Base-by-base conservation (phyloP, 2,329 filamentous ascomycete genomes). In the Fusarium burgessii region DNA sequence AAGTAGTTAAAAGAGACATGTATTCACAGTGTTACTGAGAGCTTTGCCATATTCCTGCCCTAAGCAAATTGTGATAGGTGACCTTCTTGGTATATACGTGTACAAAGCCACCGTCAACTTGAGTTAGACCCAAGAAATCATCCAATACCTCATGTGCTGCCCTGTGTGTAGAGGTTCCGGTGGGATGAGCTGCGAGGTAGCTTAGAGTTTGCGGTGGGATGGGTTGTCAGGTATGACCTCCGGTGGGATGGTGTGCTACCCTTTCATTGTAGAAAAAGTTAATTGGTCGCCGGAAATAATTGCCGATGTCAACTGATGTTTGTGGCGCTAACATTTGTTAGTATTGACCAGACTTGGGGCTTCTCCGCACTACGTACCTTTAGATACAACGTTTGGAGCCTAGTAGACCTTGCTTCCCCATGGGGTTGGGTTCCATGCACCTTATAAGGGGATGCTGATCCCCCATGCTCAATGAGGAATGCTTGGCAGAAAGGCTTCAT, bases 211-310 rank as follows among this genome's bases (percentile, higher is more conserved):
- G 17, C 47, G 32, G 32, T 51, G 47, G 47, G 47, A 51, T 11
- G 6, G 6, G 12, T 2, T 15, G 20, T 36, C 20, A 11, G 1
- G 20, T 15, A 6, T 6, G 2, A 8, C 2, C 14, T 36, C 17
- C 47, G 47, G 47, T 51, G 47, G 47, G 47, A 51, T 25, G 1
- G 8, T 3, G 9, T 3, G 25, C 6, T 20, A 25, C 32, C 17
- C 47, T 38, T 51, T 3, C 2, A 5, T 17, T 25, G 9, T 1
- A 0, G 8, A 25, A 4, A 17, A 25, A 5, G 20, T 17, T 20
- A 18, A 36, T 51, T 51, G 47, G 47, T 5, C 36, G 29, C 27
- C 10, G 29, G 29, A 29, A 29, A 29, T 29, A 29, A 29, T 32
- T 51, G 47, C 47, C 23, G 35, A 6, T 3, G 4, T 4, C 13